These are phyloP conservation scores for Fusarium verrucosum DNA, from an alignment of 2,329 filamentous ascomycete genomes.

Conservation along the genomic window DNA sequence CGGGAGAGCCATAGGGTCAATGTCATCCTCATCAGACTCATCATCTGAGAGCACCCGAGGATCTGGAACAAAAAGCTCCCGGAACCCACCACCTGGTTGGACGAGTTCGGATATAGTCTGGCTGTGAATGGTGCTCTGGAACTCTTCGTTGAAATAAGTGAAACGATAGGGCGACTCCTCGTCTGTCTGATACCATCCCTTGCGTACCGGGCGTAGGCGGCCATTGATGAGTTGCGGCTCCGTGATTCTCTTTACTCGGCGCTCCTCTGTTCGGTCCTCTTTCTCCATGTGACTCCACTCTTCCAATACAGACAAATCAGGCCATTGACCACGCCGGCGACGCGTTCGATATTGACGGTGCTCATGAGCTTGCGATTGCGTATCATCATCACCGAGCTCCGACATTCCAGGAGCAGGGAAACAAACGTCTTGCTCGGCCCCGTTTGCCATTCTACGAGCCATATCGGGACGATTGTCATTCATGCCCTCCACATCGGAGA, in stretches of 20 bases:
- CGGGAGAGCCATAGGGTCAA: conserved; percentile 47
- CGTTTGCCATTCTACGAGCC: conserved; percentile 62
- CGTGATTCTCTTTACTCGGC: conserved; percentile 88
- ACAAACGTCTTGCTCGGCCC: conserved; percentile 88
- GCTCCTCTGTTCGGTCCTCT: conserved; percentile 79
- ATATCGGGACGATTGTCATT: conserved; percentile 46
- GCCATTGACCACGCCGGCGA: conserved; percentile 80
- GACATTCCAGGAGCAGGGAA: conserved; percentile 80
- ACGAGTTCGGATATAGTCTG: conserved; percentile 93
- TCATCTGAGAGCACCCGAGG: conserved; percentile 79
- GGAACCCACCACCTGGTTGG: conserved; percentile 84
- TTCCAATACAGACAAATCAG: conserved; percentile 82
- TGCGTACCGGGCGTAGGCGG: conserved; percentile 80
- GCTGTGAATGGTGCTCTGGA: conserved; percentile 94
- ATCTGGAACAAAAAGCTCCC: conserved; percentile 90
- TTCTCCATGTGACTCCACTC: conserved; percentile 94
- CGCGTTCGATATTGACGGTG: conserved; percentile 52
- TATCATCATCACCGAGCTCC: conserved; percentile 82
- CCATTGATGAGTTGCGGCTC: conserved; percentile 94
- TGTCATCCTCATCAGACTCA: conserved; percentile 72
- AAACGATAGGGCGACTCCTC: conserved; percentile 94
- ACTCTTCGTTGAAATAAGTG: conserved; percentile 98
- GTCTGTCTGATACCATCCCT: conserved; percentile 84
- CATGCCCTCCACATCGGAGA: conserved; percentile 43
- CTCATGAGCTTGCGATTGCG: conserved; percentile 57